Evolutionary conservation across 2,329 filamentous ascomycete species (phyloP).

Genomic region (Sporothrix phasma): DNA sequence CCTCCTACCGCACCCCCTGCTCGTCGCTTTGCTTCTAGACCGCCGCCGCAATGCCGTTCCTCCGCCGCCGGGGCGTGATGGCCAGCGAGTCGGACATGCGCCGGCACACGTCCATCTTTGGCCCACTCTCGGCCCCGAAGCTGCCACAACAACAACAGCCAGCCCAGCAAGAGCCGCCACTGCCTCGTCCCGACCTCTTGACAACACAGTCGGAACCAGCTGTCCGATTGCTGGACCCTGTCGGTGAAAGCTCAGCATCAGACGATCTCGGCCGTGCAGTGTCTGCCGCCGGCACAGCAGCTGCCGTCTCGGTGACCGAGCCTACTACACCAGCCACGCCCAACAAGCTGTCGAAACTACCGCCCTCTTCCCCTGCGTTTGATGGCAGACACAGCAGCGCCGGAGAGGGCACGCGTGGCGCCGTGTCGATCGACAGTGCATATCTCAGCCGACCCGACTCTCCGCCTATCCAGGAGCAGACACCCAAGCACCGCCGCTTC

Average conservation of each 20-base stretch:
- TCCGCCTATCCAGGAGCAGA: conserved; percentile 45
- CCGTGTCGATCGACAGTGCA: conserved; percentile 20
- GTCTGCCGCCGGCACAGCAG: conserved; percentile 20
- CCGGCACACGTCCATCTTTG: conserved; percentile 35
- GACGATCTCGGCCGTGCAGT: conserved; percentile 17
- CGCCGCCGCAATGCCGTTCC: conserved; percentile 43
- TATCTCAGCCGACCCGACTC: conserved; percentile 32
- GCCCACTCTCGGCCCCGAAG: conserved; percentile 21
- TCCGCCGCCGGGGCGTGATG: conserved; percentile 51
- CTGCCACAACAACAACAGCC: conserved; percentile 9
- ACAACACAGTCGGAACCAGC: background rate
- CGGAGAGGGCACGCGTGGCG: conserved; percentile 19
- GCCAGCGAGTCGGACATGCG: conserved; percentile 51
- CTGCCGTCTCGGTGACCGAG: conserved; percentile 19
- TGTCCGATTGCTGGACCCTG: background rate
- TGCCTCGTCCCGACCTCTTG: conserved; percentile 1
- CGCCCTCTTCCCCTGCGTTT: conserved; percentile 25
- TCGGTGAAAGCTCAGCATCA: background rate
- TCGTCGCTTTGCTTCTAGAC: background rate
- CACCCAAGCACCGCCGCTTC: conserved; percentile 49
- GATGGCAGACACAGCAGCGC: conserved; percentile 21
- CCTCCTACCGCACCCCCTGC: background rate
- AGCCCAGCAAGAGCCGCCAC: conserved; percentile 2
- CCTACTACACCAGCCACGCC: background rate
- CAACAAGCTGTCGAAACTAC: conserved; percentile 16